Evolutionary conservation across 805 yeast species (phyloP).

Genomic region (Ogataea philodendri): DNA sequence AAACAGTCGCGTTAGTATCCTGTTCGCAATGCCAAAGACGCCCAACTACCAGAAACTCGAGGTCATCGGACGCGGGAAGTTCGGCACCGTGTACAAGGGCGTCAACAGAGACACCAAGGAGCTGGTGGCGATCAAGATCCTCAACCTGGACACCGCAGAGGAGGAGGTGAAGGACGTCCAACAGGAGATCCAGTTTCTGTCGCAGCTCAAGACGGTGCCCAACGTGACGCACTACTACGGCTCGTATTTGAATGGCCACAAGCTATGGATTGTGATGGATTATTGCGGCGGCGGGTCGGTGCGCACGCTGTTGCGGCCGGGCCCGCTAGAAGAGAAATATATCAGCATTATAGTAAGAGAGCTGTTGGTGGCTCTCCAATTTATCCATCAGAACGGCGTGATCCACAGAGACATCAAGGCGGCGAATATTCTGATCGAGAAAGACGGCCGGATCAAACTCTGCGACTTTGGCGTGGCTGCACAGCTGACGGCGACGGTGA

Average conservation of each 20-base stretch:
- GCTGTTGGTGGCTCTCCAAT: slow-evolving; percentile 68
- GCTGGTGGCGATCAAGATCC: slow-evolving; percentile 88
- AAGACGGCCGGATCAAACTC: slow-evolving; percentile 84
- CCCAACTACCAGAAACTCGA: slow-evolving; percentile 70
- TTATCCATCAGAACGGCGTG: slow-evolving; percentile 84
- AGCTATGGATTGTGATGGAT: slow-evolving; percentile 97
- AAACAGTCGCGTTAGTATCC: not conserved
- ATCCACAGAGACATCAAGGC: slow-evolving; percentile 97
- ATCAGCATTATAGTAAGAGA: slow-evolving; percentile 86
- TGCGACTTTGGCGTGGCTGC: slow-evolving; percentile 99
- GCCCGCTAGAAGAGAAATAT: slow-evolving; percentile 80
- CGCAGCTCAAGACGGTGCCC: slow-evolving; percentile 80
- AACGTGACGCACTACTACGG: slow-evolving; percentile 93
- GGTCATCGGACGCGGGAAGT: slow-evolving; percentile 92
- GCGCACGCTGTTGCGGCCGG: slow-evolving; percentile 81
- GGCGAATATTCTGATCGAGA: slow-evolving; percentile 81
- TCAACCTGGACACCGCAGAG: slow-evolving; percentile 86
- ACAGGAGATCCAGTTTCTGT: slow-evolving; percentile 81
- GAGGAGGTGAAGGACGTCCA: slow-evolving; percentile 96
- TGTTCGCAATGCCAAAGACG: slow-evolving; percentile 7
- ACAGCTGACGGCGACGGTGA: slow-evolving; percentile 68
- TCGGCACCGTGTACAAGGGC: slow-evolving; percentile 95
- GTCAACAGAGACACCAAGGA: slow-evolving; percentile 64
- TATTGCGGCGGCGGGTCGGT: slow-evolving; percentile 95
- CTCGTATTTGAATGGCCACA: slow-evolving; percentile 81